Conservation (phyloP, 805 yeast species). For the Blastobotrys muscicola region DNA sequence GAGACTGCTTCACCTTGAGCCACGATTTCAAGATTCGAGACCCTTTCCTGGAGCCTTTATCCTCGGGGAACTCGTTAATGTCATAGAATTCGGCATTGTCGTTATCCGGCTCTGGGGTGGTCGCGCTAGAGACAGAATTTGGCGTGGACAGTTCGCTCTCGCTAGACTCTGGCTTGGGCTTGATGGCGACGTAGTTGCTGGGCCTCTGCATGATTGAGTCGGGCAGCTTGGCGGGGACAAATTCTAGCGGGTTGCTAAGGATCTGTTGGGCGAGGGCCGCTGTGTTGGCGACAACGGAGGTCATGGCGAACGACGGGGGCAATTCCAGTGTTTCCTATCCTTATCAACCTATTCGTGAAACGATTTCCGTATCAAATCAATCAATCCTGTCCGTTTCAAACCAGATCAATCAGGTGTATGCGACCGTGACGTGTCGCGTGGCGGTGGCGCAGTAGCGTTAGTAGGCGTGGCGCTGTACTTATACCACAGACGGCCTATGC, state of each 20-base stretch:
- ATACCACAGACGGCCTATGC: too few relatives aligned
- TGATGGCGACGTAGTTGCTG: conserved; percentile 39
- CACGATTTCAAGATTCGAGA: conserved; percentile 60
- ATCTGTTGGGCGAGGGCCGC: conserved; percentile 9
- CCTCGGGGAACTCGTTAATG: conserved; percentile 47
- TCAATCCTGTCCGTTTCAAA: too few relatives aligned
- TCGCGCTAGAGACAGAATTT: too few relatives aligned
- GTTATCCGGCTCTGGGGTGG: too few relatives aligned
- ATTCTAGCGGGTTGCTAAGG: conserved; percentile 26
- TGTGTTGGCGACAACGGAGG: not conserved
- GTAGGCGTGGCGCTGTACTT: too few relatives aligned
- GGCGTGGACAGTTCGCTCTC: not conserved
- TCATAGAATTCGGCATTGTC: conserved; percentile 40
- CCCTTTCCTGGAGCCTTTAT: conserved; percentile 55
- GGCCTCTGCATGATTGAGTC: conserved; percentile 41
- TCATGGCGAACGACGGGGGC: too few relatives aligned
- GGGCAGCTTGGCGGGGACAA: conserved; percentile 50
- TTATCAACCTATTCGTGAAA: too few relatives aligned
- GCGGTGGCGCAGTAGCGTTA: too few relatives aligned
- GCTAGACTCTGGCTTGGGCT: conserved; percentile 2
- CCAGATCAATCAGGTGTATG: too few relatives aligned
- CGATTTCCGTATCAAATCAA: too few relatives aligned
- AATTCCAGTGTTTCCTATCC: too few relatives aligned
- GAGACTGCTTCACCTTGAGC: conserved; percentile 35
- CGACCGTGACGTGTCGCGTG: too few relatives aligned